These are phyloP conservation scores for Lophiostoma macrostomum DNA, from an alignment of 495 filamentous ascomycete genomes.

Conservation along the genomic window DNA sequence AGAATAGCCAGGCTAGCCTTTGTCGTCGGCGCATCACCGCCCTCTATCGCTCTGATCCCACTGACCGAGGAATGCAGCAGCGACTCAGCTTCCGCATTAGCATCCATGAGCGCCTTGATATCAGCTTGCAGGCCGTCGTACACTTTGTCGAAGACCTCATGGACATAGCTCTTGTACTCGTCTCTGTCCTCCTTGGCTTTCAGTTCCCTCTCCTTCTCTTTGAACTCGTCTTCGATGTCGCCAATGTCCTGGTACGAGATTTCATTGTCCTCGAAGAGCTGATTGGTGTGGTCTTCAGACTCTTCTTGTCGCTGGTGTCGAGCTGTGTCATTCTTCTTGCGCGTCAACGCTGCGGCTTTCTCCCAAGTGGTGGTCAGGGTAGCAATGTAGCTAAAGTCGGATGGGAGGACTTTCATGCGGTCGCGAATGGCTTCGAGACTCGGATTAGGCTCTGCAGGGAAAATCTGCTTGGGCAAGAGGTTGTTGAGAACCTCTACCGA, in stretches of 20 bases:
- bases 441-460: neutral
- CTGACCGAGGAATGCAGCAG: constrained; percentile 17
- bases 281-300: constrained; percentile 53
- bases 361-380: constrained; percentile 50
- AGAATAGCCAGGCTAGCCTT: constrained; percentile 28
- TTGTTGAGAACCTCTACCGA: constrained; percentile 4
- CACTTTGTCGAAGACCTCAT: constrained; percentile 51
- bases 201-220: constrained; percentile 51
- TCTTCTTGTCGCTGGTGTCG: constrained; percentile 53
- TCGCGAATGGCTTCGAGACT: constrained; percentile 15
- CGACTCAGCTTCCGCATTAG: constrained; percentile 43
- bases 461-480: constrained; percentile 11
- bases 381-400: constrained; percentile 51
- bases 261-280: constrained; percentile 56
- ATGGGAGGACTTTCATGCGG: neutral
- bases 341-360: constrained; percentile 42
- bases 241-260: constrained; percentile 63
- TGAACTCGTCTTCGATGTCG: constrained; percentile 59
- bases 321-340: constrained; percentile 47
- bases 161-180: constrained; percentile 54
- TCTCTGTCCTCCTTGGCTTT: constrained; percentile 55
- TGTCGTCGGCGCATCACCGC: constrained; percentile 6
- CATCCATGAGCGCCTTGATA: constrained; percentile 50
- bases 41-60: constrained; percentile 15
- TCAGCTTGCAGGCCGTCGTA: constrained; percentile 53